Evolutionary conservation across 129 eudicot species (phyloP).

Genomic region (Apium graveolens): DNA sequence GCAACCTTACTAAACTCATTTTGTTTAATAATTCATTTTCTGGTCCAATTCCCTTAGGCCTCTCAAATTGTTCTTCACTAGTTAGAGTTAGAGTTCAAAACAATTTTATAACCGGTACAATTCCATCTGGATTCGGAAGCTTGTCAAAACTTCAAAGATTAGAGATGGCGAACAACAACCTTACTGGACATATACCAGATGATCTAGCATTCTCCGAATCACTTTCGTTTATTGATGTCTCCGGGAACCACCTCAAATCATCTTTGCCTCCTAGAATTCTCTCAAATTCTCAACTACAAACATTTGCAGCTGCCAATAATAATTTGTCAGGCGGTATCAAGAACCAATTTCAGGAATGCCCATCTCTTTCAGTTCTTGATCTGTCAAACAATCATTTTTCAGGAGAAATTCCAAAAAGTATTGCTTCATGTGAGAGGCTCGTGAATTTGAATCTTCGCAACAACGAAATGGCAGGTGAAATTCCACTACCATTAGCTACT

Average conservation of each 20-base stretch:
- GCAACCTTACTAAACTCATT: constrained; percentile 78
- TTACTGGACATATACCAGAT: constrained; percentile 56
- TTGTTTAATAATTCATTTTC: constrained; percentile 73
- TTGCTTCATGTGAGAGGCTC: constrained; percentile 67
- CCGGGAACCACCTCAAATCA: constrained; percentile 48
- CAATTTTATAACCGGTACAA: constrained; percentile 48
- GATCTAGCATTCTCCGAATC: constrained; percentile 55
- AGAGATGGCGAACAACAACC: constrained; percentile 53
- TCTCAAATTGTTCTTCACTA: constrained; percentile 57
- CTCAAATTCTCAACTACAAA: constrained; percentile 58
- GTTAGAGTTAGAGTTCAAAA: constrained; percentile 66
- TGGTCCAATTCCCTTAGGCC: constrained; percentile 64
- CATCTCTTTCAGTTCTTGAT: constrained; percentile 61
- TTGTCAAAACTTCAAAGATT: constrained; percentile 49
- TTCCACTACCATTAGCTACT: constrained; percentile 48
- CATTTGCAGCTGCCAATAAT: constrained; percentile 57
- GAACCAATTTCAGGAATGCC: constrained; percentile 61
- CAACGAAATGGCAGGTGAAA: constrained; percentile 60
- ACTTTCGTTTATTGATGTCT: constrained; percentile 62
- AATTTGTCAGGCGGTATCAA: constrained; percentile 51
- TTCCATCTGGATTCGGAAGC: constrained; percentile 62
- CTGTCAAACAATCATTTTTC: constrained; percentile 56
- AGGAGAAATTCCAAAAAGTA: constrained; percentile 52
- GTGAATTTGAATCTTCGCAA: constrained; percentile 53
- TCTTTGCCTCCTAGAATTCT: constrained; percentile 54